phyloP scores from a whole-genome alignment of 176 grass and related monocot genomes.

The Oropetium thomaeum region DNA sequence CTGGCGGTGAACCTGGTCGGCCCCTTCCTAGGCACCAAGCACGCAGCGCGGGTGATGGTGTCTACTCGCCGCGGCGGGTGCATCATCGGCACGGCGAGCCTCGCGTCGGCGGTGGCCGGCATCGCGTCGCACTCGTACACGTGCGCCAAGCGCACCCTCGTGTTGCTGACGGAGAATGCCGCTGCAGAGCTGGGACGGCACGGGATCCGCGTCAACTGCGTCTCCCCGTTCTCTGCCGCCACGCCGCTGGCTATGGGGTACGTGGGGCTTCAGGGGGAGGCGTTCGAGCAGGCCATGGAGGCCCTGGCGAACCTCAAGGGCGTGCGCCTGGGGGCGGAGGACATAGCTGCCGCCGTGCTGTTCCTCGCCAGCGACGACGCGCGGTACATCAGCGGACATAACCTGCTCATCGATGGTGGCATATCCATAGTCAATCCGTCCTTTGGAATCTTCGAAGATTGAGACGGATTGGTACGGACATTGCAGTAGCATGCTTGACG shows the following conservation, averaged over 20 bases:
- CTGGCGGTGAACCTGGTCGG: conserved; percentile 45
- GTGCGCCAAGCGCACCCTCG: conserved; percentile 45
- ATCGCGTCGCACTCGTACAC: conserved; percentile 39
- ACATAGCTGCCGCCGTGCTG: no score
- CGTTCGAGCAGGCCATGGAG: no score
- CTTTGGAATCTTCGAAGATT: no score
- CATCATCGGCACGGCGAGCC: conserved; percentile 51
- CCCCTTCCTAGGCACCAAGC: conserved; percentile 55
- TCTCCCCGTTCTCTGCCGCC: conserved; percentile 26
- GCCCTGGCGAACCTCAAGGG: no score
- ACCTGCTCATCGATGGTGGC: no score
- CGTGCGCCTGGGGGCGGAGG: no score
- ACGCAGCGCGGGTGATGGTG: conserved; percentile 54
- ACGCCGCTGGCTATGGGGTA: conserved; percentile 10
- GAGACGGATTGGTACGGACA: no score
- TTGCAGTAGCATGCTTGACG: no score
- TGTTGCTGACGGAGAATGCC: conserved; percentile 43
- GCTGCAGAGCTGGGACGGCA: conserved; percentile 46
- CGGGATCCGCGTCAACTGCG: conserved; percentile 58
- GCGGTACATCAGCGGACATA: no score
- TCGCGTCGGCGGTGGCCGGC: conserved; percentile 24
- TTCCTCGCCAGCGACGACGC: no score
- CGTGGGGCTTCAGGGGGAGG: no score
- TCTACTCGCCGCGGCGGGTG: conserved; percentile 9
- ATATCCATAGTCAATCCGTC: no score